phyloP scores from a whole-genome alignment of 139 green algal species.

The Yamagishiella unicocca region DNA sequence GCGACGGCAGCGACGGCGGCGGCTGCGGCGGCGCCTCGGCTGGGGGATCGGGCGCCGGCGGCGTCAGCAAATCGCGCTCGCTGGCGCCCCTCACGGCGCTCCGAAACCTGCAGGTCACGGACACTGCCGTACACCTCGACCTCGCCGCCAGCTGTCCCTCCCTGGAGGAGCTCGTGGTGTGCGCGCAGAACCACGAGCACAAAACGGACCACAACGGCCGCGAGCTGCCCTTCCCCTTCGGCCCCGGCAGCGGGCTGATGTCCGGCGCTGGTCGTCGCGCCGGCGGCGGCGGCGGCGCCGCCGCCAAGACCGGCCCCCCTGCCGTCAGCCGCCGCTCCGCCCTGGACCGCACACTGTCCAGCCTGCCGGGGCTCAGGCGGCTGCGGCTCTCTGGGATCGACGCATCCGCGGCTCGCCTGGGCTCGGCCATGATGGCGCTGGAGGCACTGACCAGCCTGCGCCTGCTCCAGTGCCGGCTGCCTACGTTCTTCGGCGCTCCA shows the following conservation, averaged over 20 bases:
- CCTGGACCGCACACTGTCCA: neutral
- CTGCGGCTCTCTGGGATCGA: conserved; percentile 6
- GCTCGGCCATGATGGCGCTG: conserved; percentile 13
- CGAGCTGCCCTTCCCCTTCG: neutral
- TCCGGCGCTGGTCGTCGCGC: neutral
- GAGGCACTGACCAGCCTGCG: conserved; percentile 20
- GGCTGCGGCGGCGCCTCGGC: neutral
- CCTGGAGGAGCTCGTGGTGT: conserved; percentile 35
- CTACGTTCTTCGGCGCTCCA: conserved; percentile 11
- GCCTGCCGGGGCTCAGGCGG: neutral
- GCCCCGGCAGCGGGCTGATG: too few species aligned
- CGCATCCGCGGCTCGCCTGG: conserved; percentile 25
- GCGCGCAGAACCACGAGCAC: neutral
- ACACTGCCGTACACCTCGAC: neutral
- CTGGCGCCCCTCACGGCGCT: neutral
- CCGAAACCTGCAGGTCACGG: conserved; percentile 26
- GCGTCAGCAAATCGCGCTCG: neutral
- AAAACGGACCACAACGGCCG: neutral
- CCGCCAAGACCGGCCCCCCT: neutral
- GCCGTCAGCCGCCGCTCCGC: neutral
- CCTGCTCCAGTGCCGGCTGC: conserved; percentile 24
- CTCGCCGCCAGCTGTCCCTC: conserved; percentile 8
- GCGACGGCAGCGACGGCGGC: neutral
- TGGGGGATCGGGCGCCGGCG: neutral
- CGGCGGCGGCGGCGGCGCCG: neutral